Percentiles rank a stretch among this genome's conserved stretches.
Conservation (phyloP, 257 asterid species). For the Primulina huaijiensis region DNA sequence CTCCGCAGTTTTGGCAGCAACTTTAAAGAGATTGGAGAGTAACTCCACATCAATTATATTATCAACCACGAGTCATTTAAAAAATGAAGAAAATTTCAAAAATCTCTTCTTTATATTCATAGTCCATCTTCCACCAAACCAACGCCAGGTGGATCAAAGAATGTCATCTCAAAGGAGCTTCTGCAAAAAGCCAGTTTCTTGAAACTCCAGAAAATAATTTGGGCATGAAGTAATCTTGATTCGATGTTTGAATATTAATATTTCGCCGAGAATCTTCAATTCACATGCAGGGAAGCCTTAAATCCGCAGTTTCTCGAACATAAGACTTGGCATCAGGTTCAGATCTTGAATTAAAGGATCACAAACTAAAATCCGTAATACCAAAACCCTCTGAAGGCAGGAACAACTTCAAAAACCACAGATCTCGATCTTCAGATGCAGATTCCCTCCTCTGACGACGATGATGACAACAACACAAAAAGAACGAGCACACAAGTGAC, state of each 20-base stretch:
- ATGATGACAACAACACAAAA: slow-evolving; percentile 30
- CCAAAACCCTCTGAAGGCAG: slow-evolving; percentile 28
- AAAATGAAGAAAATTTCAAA: neutral
- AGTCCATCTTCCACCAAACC: slow-evolving; percentile 17
- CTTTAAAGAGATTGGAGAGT: no score
- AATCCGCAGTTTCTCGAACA: neutral
- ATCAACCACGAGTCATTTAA: no score
- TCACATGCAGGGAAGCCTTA: neutral
- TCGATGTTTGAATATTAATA: slow-evolving; percentile 20
- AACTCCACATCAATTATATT: no score
- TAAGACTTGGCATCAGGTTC: slow-evolving; percentile 22
- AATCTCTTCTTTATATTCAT: neutral
- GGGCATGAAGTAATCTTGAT: slow-evolving; percentile 29
- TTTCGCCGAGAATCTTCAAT: slow-evolving; percentile 17
- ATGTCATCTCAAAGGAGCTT: slow-evolving; percentile 10
- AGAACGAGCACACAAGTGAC: slow-evolving; percentile 36
- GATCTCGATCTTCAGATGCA: slow-evolving; percentile 34
- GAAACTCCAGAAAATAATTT: slow-evolving; percentile 3
- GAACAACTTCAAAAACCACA: slow-evolving; percentile 26
- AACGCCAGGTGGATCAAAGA: slow-evolving; percentile 22
- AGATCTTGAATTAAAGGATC: slow-evolving; percentile 35
- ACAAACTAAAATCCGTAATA: slow-evolving; percentile 32
- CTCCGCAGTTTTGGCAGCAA: neutral
- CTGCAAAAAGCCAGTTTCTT: slow-evolving; percentile 5
- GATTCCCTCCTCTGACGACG: slow-evolving; percentile 27